Evolutionary conservation across 1,284 basidiomycete genomes (phyloP).

Genomic region (Rugosomyces carneus): DNA sequence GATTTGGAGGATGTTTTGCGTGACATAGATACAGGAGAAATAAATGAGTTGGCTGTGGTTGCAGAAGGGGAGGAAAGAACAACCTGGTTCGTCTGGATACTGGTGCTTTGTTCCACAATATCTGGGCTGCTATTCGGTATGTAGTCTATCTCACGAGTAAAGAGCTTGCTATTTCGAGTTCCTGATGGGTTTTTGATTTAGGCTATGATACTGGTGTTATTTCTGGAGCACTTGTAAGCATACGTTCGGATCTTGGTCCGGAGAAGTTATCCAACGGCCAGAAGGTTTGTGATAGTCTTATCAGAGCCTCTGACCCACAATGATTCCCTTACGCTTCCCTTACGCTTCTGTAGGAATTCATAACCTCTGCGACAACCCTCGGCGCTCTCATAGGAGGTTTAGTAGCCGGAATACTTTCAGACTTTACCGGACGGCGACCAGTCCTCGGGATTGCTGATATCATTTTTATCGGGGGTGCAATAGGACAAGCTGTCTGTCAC

Average conservation of each 20-base stretch:
- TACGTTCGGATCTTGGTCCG: constrained; percentile 63
- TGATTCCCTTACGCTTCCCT: background rate
- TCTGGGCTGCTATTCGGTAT: constrained; percentile 75
- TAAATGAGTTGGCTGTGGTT: constrained; percentile 54
- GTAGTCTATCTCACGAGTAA: constrained; percentile 20
- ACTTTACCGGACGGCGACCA: constrained; percentile 63
- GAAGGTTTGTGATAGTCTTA: constrained; percentile 53
- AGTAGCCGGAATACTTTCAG: constrained; percentile 63
- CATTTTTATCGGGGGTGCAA: constrained; percentile 72
- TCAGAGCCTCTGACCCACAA: too few relatives aligned
- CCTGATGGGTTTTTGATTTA: constrained; percentile 25
- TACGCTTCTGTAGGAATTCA: constrained; percentile 51
- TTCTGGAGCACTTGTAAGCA: constrained; percentile 70
- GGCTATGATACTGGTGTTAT: constrained; percentile 81
- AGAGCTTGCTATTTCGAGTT: background rate
- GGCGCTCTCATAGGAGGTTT: constrained; percentile 75
- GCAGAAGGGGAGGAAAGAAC: constrained; percentile 68
- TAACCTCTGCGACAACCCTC: constrained; percentile 76
- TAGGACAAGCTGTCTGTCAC: constrained; percentile 61
- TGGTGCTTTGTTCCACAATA: constrained; percentile 61
- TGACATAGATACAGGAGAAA: constrained; percentile 41
- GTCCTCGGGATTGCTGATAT: constrained; percentile 69
- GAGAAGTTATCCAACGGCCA: constrained; percentile 52
- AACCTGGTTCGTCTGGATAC: constrained; percentile 66
- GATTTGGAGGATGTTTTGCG: constrained; percentile 19